A percentile compares a stretch with the other conserved stretches of the same genome.
Evolutionary conservation across 164 flowering plant genomes (phyloP).

Genomic region (Tinospora cordifolia): DNA sequence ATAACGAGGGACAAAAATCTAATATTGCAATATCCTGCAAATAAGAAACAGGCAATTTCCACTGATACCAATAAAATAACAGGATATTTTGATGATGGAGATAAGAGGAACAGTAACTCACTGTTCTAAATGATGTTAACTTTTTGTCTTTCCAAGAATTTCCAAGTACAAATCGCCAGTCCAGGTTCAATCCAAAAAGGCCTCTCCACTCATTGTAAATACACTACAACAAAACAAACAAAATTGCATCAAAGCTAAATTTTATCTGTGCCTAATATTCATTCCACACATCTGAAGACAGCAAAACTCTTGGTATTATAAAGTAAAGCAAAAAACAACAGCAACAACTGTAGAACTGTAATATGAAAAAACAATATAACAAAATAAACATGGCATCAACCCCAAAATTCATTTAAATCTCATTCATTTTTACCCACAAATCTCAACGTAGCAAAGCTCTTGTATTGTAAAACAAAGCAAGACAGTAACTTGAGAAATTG

Average conservation of each 20-base stretch:
- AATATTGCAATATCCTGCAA: background rate
- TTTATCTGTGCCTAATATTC: background rate
- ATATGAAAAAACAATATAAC: too few species aligned
- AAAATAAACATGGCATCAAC: too few species aligned
- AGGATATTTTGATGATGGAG: background rate
- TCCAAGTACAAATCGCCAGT: slow-evolving; percentile 39
- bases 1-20: background rate
- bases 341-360: background rate
- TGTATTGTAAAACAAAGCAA: background rate
- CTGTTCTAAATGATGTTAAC: slow-evolving; percentile 45
- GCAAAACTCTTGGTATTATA: background rate
- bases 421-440: background rate
- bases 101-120: slow-evolving; percentile 13
- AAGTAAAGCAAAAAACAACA: background rate
- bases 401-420: too few species aligned
- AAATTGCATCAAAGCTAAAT: slow-evolving; percentile 3
- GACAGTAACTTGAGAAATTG: background rate
- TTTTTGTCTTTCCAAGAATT: slow-evolving; percentile 44
- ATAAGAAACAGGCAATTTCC: background rate
- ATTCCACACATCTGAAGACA: slow-evolving; percentile 1
- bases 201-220: slow-evolving; percentile 76
- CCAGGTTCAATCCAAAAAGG: slow-evolving; percentile 53
- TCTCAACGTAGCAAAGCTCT: background rate
- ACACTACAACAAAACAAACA: slow-evolving; percentile 35
- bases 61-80: background rate